Conservation (phyloP, 345 rosid species). For the Eutrema japonicum region DNA sequence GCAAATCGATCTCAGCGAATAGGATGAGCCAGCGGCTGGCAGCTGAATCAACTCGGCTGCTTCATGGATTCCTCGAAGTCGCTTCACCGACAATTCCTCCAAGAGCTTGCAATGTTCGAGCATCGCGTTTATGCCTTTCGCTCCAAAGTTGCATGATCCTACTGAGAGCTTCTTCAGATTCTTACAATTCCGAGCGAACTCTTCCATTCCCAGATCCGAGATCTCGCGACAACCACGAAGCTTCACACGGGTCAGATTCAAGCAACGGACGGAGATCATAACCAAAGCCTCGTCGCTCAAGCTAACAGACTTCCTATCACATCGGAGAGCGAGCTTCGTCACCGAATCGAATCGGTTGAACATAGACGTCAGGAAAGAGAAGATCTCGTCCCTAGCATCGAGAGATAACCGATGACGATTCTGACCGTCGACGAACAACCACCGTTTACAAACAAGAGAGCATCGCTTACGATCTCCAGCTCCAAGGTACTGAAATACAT, state of each 20-base stretch:
- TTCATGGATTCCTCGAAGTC: conserved; percentile 70
- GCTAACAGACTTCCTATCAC: conserved; percentile 68
- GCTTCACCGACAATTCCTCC: conserved; percentile 82
- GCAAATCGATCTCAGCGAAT: conserved; percentile 62
- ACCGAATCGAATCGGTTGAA: conserved; percentile 77
- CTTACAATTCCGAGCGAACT: conserved; percentile 61
- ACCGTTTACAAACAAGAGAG: conserved; percentile 77
- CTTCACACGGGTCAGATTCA: conserved; percentile 73
- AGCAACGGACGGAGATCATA: conserved; percentile 63
- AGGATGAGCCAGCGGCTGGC: conserved; percentile 51
- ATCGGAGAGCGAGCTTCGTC: conserved; percentile 71
- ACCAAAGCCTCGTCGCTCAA: conserved; percentile 66
- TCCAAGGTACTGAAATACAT: conserved; percentile 71
- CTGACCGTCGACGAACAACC: conserved; percentile 78
- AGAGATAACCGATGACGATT: conserved; percentile 76
- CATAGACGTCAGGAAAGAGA: conserved; percentile 46
- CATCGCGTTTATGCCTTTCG: conserved; percentile 67
- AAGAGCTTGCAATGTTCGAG: conserved; percentile 62
- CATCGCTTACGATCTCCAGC: conserved; percentile 70
- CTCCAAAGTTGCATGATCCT: conserved; percentile 85
- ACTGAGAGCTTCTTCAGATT: conserved; percentile 70
- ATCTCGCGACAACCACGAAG: conserved; percentile 93
- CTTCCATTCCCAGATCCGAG: conserved; percentile 71
- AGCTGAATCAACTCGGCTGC: conserved; percentile 59
- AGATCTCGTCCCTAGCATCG: conserved; percentile 61